Conservation (phyloP, 148 eudicot genomes). For the Persicaria tinctoria region DNA sequence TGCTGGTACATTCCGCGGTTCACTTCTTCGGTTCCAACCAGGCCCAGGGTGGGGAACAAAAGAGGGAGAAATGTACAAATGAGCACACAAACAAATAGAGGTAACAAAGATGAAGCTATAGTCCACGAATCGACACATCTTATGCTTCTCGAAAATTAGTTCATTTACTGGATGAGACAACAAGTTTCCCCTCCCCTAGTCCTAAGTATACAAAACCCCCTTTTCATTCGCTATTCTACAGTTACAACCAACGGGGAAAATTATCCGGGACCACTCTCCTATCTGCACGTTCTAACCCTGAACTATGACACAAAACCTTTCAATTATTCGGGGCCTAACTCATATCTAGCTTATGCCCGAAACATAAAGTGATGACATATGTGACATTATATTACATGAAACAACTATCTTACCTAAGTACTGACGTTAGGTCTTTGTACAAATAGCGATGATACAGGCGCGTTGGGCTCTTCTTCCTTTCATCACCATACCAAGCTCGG, state of each 20-base stretch:
- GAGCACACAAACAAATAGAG: no score
- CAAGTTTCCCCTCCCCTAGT: neutral
- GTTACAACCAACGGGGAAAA: neutral
- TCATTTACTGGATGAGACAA: neutral
- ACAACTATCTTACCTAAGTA: neutral
- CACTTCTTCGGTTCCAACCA: no score
- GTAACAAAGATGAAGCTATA: no score
- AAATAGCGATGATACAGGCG: neutral
- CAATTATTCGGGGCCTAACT: neutral
- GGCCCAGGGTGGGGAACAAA: no score
- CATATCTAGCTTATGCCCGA: neutral
- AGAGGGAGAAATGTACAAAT: no score
- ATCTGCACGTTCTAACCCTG: neutral
- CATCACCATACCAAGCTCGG: neutral
- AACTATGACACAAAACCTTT: neutral
- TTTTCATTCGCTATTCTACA: neutral
- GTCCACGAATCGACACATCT: neutral
- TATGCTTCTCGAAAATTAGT: neutral
- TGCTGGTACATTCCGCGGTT: no score
- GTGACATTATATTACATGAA: neutral
- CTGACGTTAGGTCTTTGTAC: neutral
- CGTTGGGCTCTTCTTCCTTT: neutral
- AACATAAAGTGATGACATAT: neutral
- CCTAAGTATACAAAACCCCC: neutral
- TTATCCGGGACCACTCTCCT: neutral